These are phyloP conservation scores for Annulohypoxylon moriforme DNA, from an alignment of 495 filamentous ascomycete species.

Conservation along the genomic window DNA sequence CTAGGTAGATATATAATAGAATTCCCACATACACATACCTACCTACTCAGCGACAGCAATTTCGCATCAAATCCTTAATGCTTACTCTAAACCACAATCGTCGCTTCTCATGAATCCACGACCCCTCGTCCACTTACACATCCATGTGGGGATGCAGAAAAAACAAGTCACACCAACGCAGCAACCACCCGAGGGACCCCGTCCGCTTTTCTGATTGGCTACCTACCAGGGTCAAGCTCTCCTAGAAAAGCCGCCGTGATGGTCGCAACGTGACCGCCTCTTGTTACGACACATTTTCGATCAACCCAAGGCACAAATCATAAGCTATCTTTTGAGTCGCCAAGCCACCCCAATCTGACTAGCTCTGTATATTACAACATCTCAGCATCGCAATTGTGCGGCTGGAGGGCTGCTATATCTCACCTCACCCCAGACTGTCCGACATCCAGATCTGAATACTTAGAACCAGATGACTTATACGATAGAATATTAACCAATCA, in stretches of 20 bases:
- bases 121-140: constrained; percentile 22
- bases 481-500: not conserved
- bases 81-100: not conserved
- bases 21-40: not conserved
- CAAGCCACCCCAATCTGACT: not conserved
- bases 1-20: not conserved
- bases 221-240: not conserved
- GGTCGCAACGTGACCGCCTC: constrained; percentile 30
- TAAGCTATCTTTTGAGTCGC: not conserved
- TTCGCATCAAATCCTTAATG: not conserved
- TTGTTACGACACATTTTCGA: constrained; percentile 17
- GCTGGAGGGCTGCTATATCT: not conserved
- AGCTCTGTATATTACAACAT: not conserved
- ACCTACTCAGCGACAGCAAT: not conserved
- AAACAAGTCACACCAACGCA: constrained; percentile 45
- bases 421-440: not conserved
- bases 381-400: not conserved
- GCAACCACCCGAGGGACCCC: constrained; percentile 25
- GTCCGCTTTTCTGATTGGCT: constrained; percentile 20
- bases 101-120: constrained; percentile 4
- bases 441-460: not conserved
- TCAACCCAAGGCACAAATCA: not conserved
- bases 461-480: not conserved
- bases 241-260: constrained; percentile 9
- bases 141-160: constrained; percentile 23